Evolutionary conservation across 78 protist species (phyloP), one percentile per base, ranked within the genome.

Genomic region (Polysphondylium violaceum): DNA sequence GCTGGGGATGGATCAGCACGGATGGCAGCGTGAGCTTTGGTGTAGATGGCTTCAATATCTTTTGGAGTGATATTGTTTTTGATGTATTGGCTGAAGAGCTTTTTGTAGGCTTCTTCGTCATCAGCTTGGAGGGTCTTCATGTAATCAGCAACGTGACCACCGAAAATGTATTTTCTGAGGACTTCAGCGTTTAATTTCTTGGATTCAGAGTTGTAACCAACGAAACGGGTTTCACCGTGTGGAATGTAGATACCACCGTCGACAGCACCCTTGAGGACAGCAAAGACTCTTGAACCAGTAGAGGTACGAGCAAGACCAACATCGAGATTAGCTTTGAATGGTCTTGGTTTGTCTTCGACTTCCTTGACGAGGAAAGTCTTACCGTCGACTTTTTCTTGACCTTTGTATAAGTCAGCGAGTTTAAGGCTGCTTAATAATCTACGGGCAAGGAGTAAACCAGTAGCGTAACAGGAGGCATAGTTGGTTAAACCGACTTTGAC

Each of bases 231-330:
- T 67, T 76, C 93, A 50, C n/a, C 44, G 98, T 98, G 99, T 73
- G 99, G 99, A 44, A 99, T 50, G 87, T 86, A 31, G 38, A 99
- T 71, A 60, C 99, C 99, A 63, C 99, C 99, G 81, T 99, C 99
- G 38, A 87, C 88, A 44, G 99, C 99, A 61, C 99, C 99, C 97
- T 92, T 92, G 72, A 92, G 25, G 91, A 87, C 92, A 41, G 92
- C 91, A 36, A 92, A 92, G 47, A 98, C 86, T 67, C 96, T 95
- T 55, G 94, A 76, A 67, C 99, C 99, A 36, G 99, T 98, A 63
- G 99, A 83, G 95, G 99, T 97, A 83, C 98, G 90, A 73, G 86
- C 71, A 2, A 99, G 96, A 87, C 99, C 99, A 47, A 97, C 94
- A 71, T 99, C 99, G 41, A 99, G 97, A 86, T 78, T 25, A 77